Evolutionary conservation across 805 yeast species (phyloP), one percentile per base, ranked within the genome.

Genomic region (Tetrapisispora pingtungensis): DNA sequence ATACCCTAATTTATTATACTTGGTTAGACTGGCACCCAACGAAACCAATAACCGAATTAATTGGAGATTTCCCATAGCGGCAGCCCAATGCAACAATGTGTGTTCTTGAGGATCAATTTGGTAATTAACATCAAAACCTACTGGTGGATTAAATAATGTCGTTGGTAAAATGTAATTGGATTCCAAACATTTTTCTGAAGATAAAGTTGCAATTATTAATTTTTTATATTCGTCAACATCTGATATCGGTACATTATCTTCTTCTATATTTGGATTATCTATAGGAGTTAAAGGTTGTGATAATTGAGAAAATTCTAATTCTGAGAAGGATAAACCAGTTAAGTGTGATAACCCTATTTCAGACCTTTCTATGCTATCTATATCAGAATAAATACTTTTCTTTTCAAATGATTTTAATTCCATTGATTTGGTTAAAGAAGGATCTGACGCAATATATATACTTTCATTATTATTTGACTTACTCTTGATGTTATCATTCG

Each of bases 61-160:
- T 7, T 72, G 69, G 14, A 73, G 56, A 47, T 79, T 75, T 1
- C 84, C 90, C 78, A 84, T 74, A 0, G 93, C 81, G 28, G 86
- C 74, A 0, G 93, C 93, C 95, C 95, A 84, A 59, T 84, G 95
- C 42, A 84, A 68, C 1, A 88, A 76, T 0, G 89, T 80, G 56
- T 84, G 87, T 0, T 90, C 90, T 51, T 84, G 93, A 46, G 77
- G 78, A 55, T 84, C 95, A 15, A 84, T 77, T 2, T 81, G 71
- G 46, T 74, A 81, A 57, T 81, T 77, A 42, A 82, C 74, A 52
- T 79, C 74, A 46, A 81, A 77, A 53, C 77, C 76, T 32, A 67
- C 64, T 1, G 90, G 89, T 4, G 84, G 83, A 41, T 69, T 65
- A 27, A 69, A 59, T 26, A 80, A 57, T 42, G 74, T 67, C 50